Evolutionary conservation across 495 filamentous ascomycete genomes (phyloP).

Genomic region (Penicillium bovifimosum): DNA sequence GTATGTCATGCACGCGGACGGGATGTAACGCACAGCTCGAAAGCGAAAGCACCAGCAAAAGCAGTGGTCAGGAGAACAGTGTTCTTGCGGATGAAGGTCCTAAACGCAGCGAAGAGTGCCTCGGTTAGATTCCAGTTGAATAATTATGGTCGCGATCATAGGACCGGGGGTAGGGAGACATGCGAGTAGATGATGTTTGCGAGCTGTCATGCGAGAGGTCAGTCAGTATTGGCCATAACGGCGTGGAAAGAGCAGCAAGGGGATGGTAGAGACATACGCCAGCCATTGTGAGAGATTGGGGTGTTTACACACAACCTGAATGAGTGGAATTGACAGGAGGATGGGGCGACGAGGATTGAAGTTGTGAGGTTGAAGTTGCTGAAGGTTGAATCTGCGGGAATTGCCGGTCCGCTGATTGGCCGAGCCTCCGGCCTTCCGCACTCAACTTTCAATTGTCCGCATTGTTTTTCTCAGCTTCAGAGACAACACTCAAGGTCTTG

Average conservation of each 20-base stretch:
- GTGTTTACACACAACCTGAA: constrained; percentile 18
- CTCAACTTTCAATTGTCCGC: constrained; percentile 3
- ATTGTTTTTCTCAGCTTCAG: constrained; percentile 5
- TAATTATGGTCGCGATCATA: constrained; percentile 14
- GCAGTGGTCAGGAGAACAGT: constrained; percentile 77
- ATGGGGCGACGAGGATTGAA: constrained; percentile 19
- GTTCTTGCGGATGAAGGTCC: constrained; percentile 80
- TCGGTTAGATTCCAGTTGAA: constrained; percentile 18
- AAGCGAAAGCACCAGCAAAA: constrained; percentile 82
- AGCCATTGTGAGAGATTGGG: constrained; percentile 46
- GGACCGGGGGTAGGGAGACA: constrained; percentile 41
- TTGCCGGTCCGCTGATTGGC: constrained; percentile 44
- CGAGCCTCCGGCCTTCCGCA: constrained; percentile 24
- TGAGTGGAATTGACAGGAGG: constrained; percentile 7
- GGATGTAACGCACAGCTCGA: constrained; percentile 72
- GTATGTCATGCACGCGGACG: not conserved
- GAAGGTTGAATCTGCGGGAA: constrained; percentile 38
- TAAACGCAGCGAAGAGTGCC: constrained; percentile 34
- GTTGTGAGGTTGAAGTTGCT: constrained; percentile 22
- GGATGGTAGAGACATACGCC: constrained; percentile 31
- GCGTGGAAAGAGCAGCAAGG: not conserved
- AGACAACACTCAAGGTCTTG: not conserved
- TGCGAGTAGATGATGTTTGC: constrained; percentile 73
- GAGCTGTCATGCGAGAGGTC: constrained; percentile 42
- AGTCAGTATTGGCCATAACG: constrained; percentile 18